A percentile compares a stretch with the other conserved stretches of the same genome.
These are phyloP conservation scores for Plantago lanceolata DNA, from an alignment of 305 asterid genomes.

Conservation along the genomic window DNA sequence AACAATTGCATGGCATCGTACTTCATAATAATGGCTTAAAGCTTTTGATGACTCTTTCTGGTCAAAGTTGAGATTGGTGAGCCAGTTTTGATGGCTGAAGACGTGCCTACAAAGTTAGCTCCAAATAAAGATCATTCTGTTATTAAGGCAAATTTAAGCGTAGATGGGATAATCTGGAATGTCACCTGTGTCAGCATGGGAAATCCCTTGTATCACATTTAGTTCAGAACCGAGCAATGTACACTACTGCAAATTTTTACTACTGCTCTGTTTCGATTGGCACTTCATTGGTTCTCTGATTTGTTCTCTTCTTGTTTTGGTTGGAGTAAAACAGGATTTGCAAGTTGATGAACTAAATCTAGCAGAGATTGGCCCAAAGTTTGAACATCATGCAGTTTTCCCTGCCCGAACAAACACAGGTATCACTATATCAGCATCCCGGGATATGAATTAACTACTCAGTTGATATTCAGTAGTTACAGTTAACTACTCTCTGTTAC, in stretches of 20 bases:
- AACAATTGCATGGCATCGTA: slow-evolving; percentile 5
- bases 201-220: slow-evolving; percentile 87
- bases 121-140: slow-evolving; percentile 64
- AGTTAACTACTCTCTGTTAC: too few relatives aligned
- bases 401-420: slow-evolving; percentile 98
- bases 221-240: slow-evolving; percentile 58
- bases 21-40: slow-evolving; percentile 1
- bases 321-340: slow-evolving; percentile 45
- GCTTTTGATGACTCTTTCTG: slow-evolving; percentile 36
- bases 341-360: slow-evolving; percentile 68
- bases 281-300: not conserved
- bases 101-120: slow-evolving; percentile 77
- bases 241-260: slow-evolving; percentile 7
- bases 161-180: slow-evolving; percentile 71
- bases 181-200: slow-evolving; percentile 99
- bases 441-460: too few relatives aligned
- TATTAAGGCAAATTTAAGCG: slow-evolving; percentile 58
- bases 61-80: slow-evolving; percentile 99
- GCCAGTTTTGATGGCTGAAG: slow-evolving; percentile 83
- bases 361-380: slow-evolving; percentile 84
- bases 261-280: not conserved
- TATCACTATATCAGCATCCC: too few relatives aligned
- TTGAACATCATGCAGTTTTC: slow-evolving; percentile 75
- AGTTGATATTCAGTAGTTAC: not conserved
- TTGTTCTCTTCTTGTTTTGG: slow-evolving; percentile 6